These are phyloP conservation scores for Apophysomyces variabilis DNA, from an alignment of 371 early-diverging fungal genomes.

Conservation along the genomic window DNA sequence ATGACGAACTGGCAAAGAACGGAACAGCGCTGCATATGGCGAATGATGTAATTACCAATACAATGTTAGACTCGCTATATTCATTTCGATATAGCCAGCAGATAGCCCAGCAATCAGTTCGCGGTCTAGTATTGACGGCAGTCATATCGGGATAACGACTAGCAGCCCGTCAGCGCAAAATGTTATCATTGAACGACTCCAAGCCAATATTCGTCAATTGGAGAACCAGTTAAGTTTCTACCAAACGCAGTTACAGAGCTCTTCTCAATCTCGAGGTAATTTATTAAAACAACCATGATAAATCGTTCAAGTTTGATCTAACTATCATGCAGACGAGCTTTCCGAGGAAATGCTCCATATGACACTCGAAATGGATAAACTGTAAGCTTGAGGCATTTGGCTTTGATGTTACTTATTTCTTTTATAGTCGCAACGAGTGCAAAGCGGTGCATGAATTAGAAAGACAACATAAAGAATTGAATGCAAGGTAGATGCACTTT, in stretches of 20 bases:
- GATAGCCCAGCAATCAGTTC: conserved; percentile 33
- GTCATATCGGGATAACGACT: conserved; percentile 13
- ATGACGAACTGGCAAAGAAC: neutral
- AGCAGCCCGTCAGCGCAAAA: conserved; percentile 21
- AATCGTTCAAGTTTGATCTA: conserved; percentile 18
- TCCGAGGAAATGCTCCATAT: conserved; percentile 74
- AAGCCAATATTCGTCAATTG: conserved; percentile 61
- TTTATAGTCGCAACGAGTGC: conserved; percentile 29
- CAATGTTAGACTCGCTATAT: neutral
- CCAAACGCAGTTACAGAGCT: conserved; percentile 67
- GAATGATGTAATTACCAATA: neutral
- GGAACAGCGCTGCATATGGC: neutral
- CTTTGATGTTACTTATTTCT: neutral
- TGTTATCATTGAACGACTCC: conserved; percentile 62
- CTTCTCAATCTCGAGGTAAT: conserved; percentile 66
- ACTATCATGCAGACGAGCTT: conserved; percentile 63
- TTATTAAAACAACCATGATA: conserved; percentile 14
- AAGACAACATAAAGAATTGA: conserved; percentile 43
- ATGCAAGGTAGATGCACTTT: conserved; percentile 37
- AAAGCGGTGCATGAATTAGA: conserved; percentile 36
- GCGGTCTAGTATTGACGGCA: conserved; percentile 48
- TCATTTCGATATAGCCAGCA: conserved; percentile 7
- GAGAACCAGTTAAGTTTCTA: conserved; percentile 74
- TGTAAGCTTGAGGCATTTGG: conserved; percentile 37
- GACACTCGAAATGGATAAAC: conserved; percentile 63